Conservation (phyloP, 768 basidiomycete species). For the Termitomyces sp. region DNA sequence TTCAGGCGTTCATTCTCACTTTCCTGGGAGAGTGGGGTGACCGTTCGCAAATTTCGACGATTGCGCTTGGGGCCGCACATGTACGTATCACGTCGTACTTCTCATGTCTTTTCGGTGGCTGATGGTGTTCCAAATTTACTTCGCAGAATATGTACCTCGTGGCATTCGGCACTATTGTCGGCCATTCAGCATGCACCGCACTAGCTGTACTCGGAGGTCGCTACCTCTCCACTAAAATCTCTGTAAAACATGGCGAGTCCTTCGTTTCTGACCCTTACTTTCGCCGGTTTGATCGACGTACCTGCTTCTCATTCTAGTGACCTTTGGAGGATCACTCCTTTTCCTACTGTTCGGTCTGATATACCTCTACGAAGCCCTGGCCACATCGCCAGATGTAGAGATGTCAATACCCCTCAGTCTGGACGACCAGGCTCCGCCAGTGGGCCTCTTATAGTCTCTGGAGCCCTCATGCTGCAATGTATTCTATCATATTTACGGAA, state of each 20-base stretch:
- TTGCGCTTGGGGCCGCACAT: conserved; percentile 92
- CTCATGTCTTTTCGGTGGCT: not conserved
- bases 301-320: conserved; percentile 46
- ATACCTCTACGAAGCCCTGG: conserved; percentile 66
- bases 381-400: conserved; percentile 30
- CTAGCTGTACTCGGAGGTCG: conserved; percentile 93
- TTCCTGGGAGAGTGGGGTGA: conserved; percentile 99
- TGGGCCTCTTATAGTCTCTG: conserved; percentile 1
- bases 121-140: not conserved
- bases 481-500: not conserved
- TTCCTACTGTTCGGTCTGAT: conserved; percentile 83
- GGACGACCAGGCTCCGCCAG: conserved; percentile 12
- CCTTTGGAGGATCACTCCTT: conserved; percentile 73
- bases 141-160: conserved; percentile 88
- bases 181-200: conserved; percentile 83
- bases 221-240: conserved; percentile 90
- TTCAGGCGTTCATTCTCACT: conserved; percentile 91
- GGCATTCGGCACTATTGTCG: conserved; percentile 83
- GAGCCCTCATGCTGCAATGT: not conserved
- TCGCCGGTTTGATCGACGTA: not conserved
- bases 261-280: not conserved
- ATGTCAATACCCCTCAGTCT: conserved; percentile 21
- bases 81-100: conserved; percentile 43
- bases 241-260: conserved; percentile 84
- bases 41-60: conserved; percentile 94